Evolutionary conservation across 192 early-diverging fungal genomes (phyloP).

Genomic region (Coemansia sp.): DNA sequence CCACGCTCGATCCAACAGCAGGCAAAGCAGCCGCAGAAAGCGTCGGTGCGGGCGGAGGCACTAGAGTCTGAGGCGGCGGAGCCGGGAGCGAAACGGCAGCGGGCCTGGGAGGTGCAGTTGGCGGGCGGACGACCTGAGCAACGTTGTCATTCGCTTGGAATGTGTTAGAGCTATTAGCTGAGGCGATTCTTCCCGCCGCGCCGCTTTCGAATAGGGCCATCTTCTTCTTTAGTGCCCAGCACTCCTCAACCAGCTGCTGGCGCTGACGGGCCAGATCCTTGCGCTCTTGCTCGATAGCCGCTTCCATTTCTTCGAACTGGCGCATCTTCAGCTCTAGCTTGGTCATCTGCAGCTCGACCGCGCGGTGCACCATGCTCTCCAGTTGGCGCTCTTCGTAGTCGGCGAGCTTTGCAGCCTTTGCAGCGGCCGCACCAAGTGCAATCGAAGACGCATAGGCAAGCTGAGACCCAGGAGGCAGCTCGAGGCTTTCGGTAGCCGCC

Average conservation of each 20-base stretch:
- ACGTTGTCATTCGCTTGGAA: conserved; percentile 42
- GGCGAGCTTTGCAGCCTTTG: conserved; percentile 81
- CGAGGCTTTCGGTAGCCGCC: conserved; percentile 9
- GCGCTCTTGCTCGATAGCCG: conserved; percentile 83
- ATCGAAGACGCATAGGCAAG: conserved; percentile 80
- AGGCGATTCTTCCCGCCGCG: conserved; percentile 26
- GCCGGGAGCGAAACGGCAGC: background rate
- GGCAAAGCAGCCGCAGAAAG: background rate
- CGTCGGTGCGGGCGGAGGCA: background rate
- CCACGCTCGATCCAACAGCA: background rate
- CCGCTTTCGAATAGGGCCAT: conserved; percentile 49
- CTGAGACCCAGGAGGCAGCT: conserved; percentile 38
- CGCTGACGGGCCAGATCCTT: conserved; percentile 66
- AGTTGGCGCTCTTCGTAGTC: conserved; percentile 85
- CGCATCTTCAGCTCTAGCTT: conserved; percentile 91
- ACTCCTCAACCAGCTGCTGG: conserved; percentile 49
- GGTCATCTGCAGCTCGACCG: conserved; percentile 83
- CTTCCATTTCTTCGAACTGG: conserved; percentile 92
- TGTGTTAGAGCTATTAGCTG: conserved; percentile 12
- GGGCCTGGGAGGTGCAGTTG: conserved; percentile 29
- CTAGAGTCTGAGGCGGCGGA: background rate
- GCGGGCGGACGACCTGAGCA: conserved; percentile 29
- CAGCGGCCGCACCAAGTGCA: conserved; percentile 91
- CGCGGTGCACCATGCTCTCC: conserved; percentile 72
- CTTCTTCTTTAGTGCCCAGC: conserved; percentile 52